These are phyloP conservation scores for Fusarium clavum DNA, from an alignment of 2,329 filamentous ascomycete genomes.

Conservation along the genomic window DNA sequence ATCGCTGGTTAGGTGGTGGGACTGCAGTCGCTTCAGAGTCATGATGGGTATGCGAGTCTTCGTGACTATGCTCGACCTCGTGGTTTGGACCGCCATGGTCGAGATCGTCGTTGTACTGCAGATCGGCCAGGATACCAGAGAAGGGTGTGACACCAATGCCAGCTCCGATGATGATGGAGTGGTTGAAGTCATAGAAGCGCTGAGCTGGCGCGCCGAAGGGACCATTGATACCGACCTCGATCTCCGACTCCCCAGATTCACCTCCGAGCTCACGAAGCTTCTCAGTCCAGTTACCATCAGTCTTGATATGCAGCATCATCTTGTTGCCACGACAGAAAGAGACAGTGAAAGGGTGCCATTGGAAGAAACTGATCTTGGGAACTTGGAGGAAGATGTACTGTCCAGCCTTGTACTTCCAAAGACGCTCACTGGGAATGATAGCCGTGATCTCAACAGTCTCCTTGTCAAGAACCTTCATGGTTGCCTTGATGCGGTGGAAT, in stretches of 20 bases:
- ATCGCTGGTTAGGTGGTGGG: accelerated
- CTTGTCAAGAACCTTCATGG: conserved; percentile 61
- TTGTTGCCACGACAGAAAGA: conserved; percentile 64
- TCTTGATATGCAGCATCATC: conserved; percentile 69
- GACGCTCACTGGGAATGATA: conserved; percentile 59
- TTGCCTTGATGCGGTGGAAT: conserved; percentile 61
- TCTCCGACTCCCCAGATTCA: conserved; percentile 50
- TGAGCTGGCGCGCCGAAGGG: conserved; percentile 69
- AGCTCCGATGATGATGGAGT: conserved; percentile 66
- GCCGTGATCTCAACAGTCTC: conserved; percentile 64
- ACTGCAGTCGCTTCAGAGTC: conserved; percentile 20
- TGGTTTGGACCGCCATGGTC: conserved; percentile 47
- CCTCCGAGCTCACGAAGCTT: conserved; percentile 58
- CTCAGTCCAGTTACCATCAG: conserved; percentile 67
- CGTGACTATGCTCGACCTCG: not conserved
- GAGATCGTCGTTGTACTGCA: conserved; percentile 60
- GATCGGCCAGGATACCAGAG: conserved; percentile 65
- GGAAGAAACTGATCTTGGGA: conserved; percentile 63
- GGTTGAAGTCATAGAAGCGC: conserved; percentile 68
- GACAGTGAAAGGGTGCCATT: conserved; percentile 71
- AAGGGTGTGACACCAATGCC: conserved; percentile 70
- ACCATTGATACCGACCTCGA: conserved; percentile 66
- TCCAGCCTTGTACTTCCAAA: conserved; percentile 67
- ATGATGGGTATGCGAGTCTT: not conserved
- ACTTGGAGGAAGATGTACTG: conserved; percentile 69